Conservation (phyloP, 345 rosid species). For the Melaleuca quinquenervia region DNA sequence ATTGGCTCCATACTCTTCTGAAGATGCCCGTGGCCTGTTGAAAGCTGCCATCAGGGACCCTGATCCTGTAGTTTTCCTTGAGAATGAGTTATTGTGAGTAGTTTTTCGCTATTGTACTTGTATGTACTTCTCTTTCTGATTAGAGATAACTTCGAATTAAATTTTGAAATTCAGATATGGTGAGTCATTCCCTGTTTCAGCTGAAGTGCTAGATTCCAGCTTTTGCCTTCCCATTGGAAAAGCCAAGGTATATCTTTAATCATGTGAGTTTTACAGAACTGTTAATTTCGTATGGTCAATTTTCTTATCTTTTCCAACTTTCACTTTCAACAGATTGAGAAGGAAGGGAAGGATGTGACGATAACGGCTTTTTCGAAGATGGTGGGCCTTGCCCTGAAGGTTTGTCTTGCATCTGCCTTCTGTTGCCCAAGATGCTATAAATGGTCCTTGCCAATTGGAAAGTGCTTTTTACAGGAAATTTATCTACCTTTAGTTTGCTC, state of each 20-base stretch:
- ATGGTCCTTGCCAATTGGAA: not conserved
- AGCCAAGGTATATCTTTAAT: constrained; percentile 54
- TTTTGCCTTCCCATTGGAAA: constrained; percentile 94
- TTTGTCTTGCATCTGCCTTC: constrained; percentile 11
- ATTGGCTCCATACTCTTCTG: constrained; percentile 71
- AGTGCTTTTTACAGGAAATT: not conserved
- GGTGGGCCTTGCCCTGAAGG: constrained; percentile 84
- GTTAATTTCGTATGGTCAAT: not conserved
- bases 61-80: constrained; percentile 96
- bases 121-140: not conserved
- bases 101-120: not conserved
- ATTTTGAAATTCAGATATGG: constrained; percentile 53
- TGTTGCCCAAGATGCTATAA: not conserved
- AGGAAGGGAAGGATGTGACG: constrained; percentile 93
- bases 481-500: not conserved
- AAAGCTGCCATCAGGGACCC: constrained; percentile 99
- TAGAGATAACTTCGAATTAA: not conserved
- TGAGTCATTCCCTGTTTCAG: constrained; percentile 87
- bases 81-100: constrained; percentile 90
- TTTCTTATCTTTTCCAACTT: not conserved
- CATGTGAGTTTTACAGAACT: not conserved
- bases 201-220: constrained; percentile 85
- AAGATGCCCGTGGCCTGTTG: constrained; percentile 93
- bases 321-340: constrained; percentile 53
- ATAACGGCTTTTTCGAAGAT: constrained; percentile 79